Base-by-base conservation (phyloP, 495 filamentous ascomycete genomes). In the Hypoxylon fuscum region DNA sequence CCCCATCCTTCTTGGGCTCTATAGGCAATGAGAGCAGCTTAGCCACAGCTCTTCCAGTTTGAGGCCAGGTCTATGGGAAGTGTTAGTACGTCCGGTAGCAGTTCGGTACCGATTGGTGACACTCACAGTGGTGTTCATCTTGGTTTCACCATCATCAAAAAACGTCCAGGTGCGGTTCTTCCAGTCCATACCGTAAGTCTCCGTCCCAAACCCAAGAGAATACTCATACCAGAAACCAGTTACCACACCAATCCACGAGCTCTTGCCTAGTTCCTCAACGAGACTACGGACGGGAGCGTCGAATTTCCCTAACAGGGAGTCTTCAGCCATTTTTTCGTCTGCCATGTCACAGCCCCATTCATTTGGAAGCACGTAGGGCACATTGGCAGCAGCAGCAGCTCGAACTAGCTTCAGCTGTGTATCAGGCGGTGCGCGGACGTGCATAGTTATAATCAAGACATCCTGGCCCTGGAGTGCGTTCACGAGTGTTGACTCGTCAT, bases 341-440 rank as follows among this genome's bases (percentile, higher is more conserved):
- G 62, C 40, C 11, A 41, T 51, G 51, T 85, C 81, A 18, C 54
- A 41, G 3, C 79, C 79, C 68, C 73, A 90, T 38, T 81, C 79
- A 57, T 87, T 88, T 2, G 88, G 87, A 8, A 88, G 52, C 29
- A 90, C 71, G 70, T 79, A 88, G 1, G 73, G 74, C 0, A 90
- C 83, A 3, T 80, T 79, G 3, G 88, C 87, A 15, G 79, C 74
- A 1, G 77, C 83, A 0, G 87, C 88, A 1, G 87, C 87, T 0
- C 82, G 70, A 55, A 89, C 66, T 27, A 90, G 76, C 15, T 64
- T 66, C 0, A 32, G 12, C 41, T 69, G 59, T 8, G 59, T 63
- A 5, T 58, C 62, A 12, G 7, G 35, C 10, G 66, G 59, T 9
- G 69, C 66, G 14, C 11, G 23, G 0, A 69, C 72, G 11, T 47